phyloP scores from a whole-genome alignment of 1,139 yeast species.

The Kodamaea suecica region DNA sequence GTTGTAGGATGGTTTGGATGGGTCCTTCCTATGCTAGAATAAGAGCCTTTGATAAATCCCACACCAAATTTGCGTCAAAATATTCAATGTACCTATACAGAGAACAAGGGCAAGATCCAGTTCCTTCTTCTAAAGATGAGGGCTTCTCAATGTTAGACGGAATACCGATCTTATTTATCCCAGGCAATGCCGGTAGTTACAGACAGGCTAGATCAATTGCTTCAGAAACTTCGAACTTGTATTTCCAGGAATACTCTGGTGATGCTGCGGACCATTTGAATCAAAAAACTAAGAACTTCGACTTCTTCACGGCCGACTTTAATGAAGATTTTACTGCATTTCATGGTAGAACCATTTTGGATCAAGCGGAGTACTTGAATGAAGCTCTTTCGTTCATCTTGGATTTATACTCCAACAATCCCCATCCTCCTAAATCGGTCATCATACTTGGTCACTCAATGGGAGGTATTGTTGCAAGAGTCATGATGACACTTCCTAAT shows the following conservation, averaged over 20 bases:
- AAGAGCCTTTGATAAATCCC: slow-evolving; percentile 64
- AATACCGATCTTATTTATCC: slow-evolving; percentile 85
- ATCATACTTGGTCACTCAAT: slow-evolving; percentile 88
- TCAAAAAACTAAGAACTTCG: slow-evolving; percentile 47
- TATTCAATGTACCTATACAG: slow-evolving; percentile 79
- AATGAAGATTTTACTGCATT: slow-evolving; percentile 96
- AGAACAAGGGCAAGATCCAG: slow-evolving; percentile 68
- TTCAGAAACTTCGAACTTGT: slow-evolving; percentile 60
- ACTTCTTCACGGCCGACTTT: slow-evolving; percentile 87
- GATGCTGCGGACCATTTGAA: slow-evolving; percentile 18
- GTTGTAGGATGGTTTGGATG: slow-evolving; percentile 65
- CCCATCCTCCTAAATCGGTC: slow-evolving; percentile 62
- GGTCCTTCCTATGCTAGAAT: slow-evolving; percentile 75
- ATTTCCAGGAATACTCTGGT: slow-evolving; percentile 29
- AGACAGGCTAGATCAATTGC: slow-evolving; percentile 92
- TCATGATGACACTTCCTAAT: slow-evolving; percentile 75
- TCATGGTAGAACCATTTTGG: slow-evolving; percentile 89
- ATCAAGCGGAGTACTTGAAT: slow-evolving; percentile 90
- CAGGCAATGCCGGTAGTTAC: slow-evolving; percentile 96
- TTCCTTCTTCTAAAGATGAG: slow-evolving; percentile 40
- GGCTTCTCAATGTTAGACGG: slow-evolving; percentile 49
- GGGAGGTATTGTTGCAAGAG: slow-evolving; percentile 93
- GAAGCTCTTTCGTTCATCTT: slow-evolving; percentile 81
- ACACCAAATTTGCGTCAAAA: slow-evolving; percentile 72
- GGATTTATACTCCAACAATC: slow-evolving; percentile 48